phyloP scores from a whole-genome alignment of 2,329 filamentous ascomycete genomes.

The Drechslerella coelobrocha region DNA sequence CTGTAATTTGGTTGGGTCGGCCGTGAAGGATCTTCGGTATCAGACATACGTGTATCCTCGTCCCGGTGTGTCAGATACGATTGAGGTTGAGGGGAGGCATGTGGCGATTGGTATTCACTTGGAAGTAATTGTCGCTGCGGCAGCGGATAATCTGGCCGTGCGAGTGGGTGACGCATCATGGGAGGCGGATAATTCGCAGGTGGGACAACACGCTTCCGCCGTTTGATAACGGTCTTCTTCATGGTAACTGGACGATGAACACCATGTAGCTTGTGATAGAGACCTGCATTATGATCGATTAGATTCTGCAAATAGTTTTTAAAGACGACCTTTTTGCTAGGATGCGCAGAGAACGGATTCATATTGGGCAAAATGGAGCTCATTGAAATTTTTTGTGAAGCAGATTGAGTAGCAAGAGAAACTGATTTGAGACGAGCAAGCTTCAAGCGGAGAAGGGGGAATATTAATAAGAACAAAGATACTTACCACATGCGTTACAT shows the following conservation, averaged over 20 bases:
- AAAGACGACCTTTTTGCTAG: conserved; percentile 6
- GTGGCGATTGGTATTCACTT: conserved; percentile 43
- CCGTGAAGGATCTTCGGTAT: conserved; percentile 23
- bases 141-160: conserved; percentile 30
- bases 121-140: conserved; percentile 41
- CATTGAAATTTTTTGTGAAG: neutral
- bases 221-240: conserved; percentile 98
- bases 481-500: conserved; percentile 95
- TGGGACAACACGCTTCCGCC: conserved; percentile 91
- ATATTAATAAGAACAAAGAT: conserved; percentile 13
- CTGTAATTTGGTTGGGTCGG: conserved; percentile 18
- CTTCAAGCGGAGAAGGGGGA: neutral
- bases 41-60: conserved; percentile 45
- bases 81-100: conserved; percentile 33
- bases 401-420: neutral
- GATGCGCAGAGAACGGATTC: neutral
- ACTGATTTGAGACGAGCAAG: neutral
- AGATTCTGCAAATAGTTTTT: conserved; percentile 36
- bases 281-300: conserved; percentile 64
- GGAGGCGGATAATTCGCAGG: conserved; percentile 59
- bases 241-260: conserved; percentile 94
- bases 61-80: conserved; percentile 24
- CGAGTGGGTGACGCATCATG: conserved; percentile 36
- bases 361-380: neutral
- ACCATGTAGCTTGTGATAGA: conserved; percentile 96